Evolutionary conservation across 2,329 filamentous ascomycete genomes (phyloP).

Genomic region (Penicillium vulpinum): DNA sequence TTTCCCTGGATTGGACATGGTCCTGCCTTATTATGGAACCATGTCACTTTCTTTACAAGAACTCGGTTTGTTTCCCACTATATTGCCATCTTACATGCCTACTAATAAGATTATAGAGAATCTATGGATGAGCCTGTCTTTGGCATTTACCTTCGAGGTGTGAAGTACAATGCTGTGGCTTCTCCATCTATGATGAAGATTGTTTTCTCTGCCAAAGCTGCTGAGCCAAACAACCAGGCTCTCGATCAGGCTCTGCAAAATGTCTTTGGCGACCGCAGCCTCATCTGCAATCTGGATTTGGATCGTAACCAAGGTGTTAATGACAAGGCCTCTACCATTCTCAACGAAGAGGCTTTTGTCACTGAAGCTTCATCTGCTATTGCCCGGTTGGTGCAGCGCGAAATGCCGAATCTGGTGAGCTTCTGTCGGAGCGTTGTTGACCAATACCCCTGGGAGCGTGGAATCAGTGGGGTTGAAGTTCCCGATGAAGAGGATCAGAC

Average conservation of each 20-base stretch:
- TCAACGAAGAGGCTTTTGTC: slow-evolving; percentile 52
- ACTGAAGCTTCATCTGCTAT: slow-evolving; percentile 42
- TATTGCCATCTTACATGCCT: neutral
- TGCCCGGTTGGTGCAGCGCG: slow-evolving; percentile 43
- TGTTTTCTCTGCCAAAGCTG: slow-evolving; percentile 37
- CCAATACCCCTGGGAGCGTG: slow-evolving; percentile 62
- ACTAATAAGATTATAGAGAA: slow-evolving; percentile 31
- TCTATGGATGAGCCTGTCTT: slow-evolving; percentile 46
- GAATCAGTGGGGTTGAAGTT: slow-evolving; percentile 43
- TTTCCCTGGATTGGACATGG: slow-evolving; percentile 59
- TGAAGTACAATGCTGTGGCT: slow-evolving; percentile 52
- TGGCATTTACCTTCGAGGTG: slow-evolving; percentile 51
- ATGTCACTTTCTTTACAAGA: slow-evolving; percentile 46
- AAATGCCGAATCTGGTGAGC: slow-evolving; percentile 58
- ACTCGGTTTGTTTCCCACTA: slow-evolving; percentile 36
- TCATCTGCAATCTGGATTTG: slow-evolving; percentile 37
- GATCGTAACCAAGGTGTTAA: slow-evolving; percentile 39
- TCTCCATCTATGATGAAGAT: slow-evolving; percentile 49
- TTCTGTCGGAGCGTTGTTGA: slow-evolving; percentile 62
- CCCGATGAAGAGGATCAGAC: slow-evolving; percentile 41
- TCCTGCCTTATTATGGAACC: slow-evolving; percentile 49
- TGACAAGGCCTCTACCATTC: slow-evolving; percentile 36
- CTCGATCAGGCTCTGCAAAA: slow-evolving; percentile 40
- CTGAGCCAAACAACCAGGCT: slow-evolving; percentile 31
- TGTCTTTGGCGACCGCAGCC: slow-evolving; percentile 46